Conservation (phyloP, 2,329 filamentous ascomycete species). For the Cladosporium oxysporum region DNA sequence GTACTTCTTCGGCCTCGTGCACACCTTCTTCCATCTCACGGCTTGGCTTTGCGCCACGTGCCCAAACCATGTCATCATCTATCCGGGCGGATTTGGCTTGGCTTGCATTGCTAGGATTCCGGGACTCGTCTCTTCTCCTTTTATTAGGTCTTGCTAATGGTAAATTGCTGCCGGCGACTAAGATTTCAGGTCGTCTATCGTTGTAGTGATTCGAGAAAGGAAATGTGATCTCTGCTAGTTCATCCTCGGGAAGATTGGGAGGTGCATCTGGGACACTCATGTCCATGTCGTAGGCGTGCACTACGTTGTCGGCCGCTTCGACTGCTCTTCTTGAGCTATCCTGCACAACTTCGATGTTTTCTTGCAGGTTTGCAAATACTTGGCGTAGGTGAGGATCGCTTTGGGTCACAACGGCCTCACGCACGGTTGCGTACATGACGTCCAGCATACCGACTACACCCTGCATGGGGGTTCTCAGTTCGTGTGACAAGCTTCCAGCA, state of each 20-base stretch:
- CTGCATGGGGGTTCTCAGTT: conserved; percentile 73
- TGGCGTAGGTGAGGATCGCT: conserved; percentile 52
- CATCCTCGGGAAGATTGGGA: conserved; percentile 35
- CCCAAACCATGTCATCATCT: conserved; percentile 26
- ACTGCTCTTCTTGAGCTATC: conserved; percentile 71
- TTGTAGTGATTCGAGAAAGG: conserved; percentile 26
- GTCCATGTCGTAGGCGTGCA: conserved; percentile 73
- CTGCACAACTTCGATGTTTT: conserved; percentile 71
- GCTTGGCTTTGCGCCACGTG: conserved; percentile 26
- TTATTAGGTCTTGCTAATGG: conserved; percentile 45
- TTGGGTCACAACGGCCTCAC: conserved; percentile 62
- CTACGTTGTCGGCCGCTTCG: conserved; percentile 73
- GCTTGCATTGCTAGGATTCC: conserved; percentile 31
- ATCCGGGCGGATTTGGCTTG: conserved; percentile 28
- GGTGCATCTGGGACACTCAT: conserved; percentile 69
- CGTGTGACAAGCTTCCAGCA: conserved; percentile 71
- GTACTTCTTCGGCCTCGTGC: conserved; percentile 32
- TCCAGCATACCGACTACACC: conserved; percentile 75
- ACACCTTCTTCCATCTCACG: conserved; percentile 32
- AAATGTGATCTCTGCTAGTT: conserved; percentile 30
- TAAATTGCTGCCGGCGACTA: conserved; percentile 46
- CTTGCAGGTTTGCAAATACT: conserved; percentile 64
- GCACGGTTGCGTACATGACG: conserved; percentile 72
- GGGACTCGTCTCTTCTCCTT: conserved; percentile 40
- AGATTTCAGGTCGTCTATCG: conserved; percentile 46